Conservation (phyloP, 768 basidiomycete species). For the Thelephora ganbajun region DNA sequence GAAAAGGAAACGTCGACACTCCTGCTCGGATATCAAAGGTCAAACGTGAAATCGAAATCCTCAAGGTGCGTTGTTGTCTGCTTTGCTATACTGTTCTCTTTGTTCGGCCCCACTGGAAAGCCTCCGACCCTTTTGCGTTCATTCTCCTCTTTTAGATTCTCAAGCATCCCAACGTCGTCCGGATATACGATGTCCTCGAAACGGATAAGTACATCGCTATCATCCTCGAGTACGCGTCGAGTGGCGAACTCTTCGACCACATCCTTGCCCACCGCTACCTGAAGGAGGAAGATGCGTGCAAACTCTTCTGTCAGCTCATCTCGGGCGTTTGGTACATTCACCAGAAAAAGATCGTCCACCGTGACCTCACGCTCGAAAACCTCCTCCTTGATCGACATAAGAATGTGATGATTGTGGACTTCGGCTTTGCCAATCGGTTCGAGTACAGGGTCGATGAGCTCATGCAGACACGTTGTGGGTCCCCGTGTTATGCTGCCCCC, state of each 20-base stretch:
- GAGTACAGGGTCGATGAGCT: constrained; percentile 87
- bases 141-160: constrained; percentile 41
- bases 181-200: constrained; percentile 96
- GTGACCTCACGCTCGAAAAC: constrained; percentile 98
- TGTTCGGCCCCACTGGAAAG: not conserved
- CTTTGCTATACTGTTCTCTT: constrained; percentile 7
- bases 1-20: constrained; percentile 83
- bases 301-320: constrained; percentile 94
- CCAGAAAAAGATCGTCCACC: constrained; percentile 97
- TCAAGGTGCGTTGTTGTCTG: constrained; percentile 49
- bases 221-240: constrained; percentile 95
- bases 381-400: constrained; percentile 91
- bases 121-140: not conserved
- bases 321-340: constrained; percentile 99
- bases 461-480: constrained; percentile 97
- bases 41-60: constrained; percentile 92
- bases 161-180: constrained; percentile 96
- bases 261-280: constrained; percentile 96
- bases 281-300: constrained; percentile 85
- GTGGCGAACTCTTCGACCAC: constrained; percentile 97
- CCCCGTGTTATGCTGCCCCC: constrained; percentile 96
- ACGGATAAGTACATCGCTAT: constrained; percentile 99
- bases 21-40: constrained; percentile 85
- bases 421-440: constrained; percentile 97
- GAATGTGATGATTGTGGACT: constrained; percentile 99